Base-by-base conservation (phyloP, 495 filamentous ascomycete species). In the Xylaria curta region DNA sequence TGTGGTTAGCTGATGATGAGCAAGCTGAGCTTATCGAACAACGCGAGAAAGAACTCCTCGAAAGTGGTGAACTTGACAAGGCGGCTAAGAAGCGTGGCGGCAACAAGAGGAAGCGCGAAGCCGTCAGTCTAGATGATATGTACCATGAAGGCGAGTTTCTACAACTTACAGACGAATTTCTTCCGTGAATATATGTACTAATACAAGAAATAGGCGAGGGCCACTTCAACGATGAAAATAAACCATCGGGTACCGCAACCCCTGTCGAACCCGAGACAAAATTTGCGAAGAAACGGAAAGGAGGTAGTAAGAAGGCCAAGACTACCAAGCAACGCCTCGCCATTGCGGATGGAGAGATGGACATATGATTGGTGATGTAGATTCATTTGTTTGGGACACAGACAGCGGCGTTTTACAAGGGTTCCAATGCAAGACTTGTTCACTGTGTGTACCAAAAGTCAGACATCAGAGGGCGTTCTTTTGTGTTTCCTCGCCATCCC, bases 1-100 rank as follows among this genome's bases (percentile, higher is more conserved):
- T 97, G 89, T 98, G 95, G 95, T 89, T 98, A 66, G 95, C 94
- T 15, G 95, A 98, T 76, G 95, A 98, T 73, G 94, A 98, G 62
- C 92, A 97, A 81, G 95, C 94, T 12, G 94, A 94, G 76, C 84
- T 94, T 73, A 94, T 98, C 73, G 95, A 98, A 81, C 87, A 90
- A 73, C 94, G 94, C 77, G 94, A 97, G 83, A 91, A 91, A 72
- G 94, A 97, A 82, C 85, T 94, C 5, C 83, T 92, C 7, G 88
- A 88, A 73, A 87, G 82, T 67, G 84, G 83, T 36, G 87, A 90
- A 81, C 82, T 85, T 51, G 87, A 88, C 71, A 92, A 89, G 80
- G 84, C 88, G 53, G 92, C 91, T 81, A 94, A 94, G 84, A 89
- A 88, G 79, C 87, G 88, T 76, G 75, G 79, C 31, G 82, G 85